A percentile compares a stretch with the other conserved stretches of the same genome.
Evolutionary conservation across 306 rosid species (phyloP).

Genomic region (Cucumis cinereus): DNA sequence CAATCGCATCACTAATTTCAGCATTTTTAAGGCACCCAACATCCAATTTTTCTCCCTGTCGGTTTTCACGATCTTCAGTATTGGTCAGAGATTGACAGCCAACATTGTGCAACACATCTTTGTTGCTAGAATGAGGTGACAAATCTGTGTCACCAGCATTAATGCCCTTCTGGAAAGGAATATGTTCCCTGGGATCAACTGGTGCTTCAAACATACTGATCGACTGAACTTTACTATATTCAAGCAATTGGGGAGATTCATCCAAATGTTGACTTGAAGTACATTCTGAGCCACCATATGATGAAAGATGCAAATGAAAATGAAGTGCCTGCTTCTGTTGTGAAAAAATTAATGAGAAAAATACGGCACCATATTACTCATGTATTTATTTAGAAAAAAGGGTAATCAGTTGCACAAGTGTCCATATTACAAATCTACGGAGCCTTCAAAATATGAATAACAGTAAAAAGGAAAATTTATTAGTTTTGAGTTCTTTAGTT

Average conservation of each 20-base stretch:
- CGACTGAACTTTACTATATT: conserved; percentile 17
- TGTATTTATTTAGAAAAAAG: not conserved
- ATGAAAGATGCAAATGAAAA: conserved; percentile 52
- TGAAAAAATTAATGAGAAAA: not conserved
- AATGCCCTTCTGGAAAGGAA: conserved; percentile 7
- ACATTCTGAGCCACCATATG: conserved; percentile 33
- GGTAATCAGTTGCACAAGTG: not conserved
- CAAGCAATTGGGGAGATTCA: conserved; percentile 25
- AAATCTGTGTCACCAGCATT: conserved; percentile 19
- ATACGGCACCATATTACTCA: not conserved
- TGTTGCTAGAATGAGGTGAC: conserved; percentile 11
- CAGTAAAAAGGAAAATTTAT: not conserved
- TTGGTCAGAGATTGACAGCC: conserved; percentile 16
- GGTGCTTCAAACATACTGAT: conserved; percentile 25
- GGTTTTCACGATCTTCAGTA: conserved; percentile 19
- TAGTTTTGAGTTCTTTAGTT: not conserved
- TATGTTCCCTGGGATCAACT: conserved; percentile 19
- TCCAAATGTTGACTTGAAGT: conserved; percentile 29
- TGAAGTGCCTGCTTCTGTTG: conserved; percentile 40
- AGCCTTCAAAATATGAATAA: not conserved
- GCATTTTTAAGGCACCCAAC: conserved; percentile 21
- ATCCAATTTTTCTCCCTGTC: conserved; percentile 19
- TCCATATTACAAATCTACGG: not conserved
- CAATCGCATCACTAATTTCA: conserved; percentile 45
- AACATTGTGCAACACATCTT: conserved; percentile 21